These are phyloP conservation scores for Pichia nanzhaoensis DNA, from an alignment of 805 yeast species.

Conservation along the genomic window DNA sequence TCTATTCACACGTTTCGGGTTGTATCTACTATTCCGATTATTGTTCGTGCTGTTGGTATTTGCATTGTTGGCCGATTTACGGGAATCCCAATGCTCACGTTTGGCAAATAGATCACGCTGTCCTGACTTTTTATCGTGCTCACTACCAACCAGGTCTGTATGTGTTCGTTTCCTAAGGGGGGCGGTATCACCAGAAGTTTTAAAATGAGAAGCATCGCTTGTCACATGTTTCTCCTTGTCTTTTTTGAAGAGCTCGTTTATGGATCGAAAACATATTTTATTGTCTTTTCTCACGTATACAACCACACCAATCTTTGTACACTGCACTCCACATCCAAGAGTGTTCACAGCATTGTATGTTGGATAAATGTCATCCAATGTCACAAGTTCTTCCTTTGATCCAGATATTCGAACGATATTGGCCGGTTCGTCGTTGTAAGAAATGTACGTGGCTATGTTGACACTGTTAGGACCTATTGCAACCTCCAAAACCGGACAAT, in stretches of 20 bases:
- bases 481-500: constrained; percentile 9
- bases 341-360: not conserved
- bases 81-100: not conserved
- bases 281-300: constrained; percentile 3
- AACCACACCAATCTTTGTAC: not conserved
- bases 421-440: constrained; percentile 2
- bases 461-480: constrained; percentile 3
- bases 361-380: constrained; percentile 1
- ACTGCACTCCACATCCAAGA: constrained; percentile 3
- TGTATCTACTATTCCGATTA: not conserved
- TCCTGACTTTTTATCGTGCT: not conserved
- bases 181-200: not conserved
- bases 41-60: not conserved
- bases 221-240: not conserved
- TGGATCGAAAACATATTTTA: not conserved
- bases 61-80: not conserved
- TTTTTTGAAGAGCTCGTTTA: not conserved
- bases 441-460: not conserved
- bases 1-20: not conserved
- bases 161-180: not conserved
- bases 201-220: not conserved
- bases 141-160: not conserved
- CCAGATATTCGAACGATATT: constrained; percentile 1
- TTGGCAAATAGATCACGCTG: not conserved
- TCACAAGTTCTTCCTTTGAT: not conserved